Percentiles rank a stretch among this genome's conserved stretches.
phyloP scores from a whole-genome alignment of 306 rosid genomes.

The Pueraria montana region DNA sequence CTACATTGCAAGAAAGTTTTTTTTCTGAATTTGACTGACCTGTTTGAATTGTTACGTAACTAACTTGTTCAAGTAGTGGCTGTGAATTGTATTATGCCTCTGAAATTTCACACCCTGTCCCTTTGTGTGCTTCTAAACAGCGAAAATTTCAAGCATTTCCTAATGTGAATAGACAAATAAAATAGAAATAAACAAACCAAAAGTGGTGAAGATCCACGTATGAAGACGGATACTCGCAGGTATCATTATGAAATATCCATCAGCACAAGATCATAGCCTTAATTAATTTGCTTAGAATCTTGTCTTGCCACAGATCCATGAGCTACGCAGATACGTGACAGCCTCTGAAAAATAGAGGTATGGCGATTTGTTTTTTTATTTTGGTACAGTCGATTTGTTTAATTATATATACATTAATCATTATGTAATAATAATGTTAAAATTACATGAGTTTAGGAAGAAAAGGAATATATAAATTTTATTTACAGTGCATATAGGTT shows the following conservation, averaged over 20 bases:
- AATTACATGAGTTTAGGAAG: no score
- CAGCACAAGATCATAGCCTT: not conserved
- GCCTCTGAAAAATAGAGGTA: conserved; percentile 26
- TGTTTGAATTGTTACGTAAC: no score
- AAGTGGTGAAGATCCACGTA: not conserved
- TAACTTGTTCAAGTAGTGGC: not conserved
- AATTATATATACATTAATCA: not conserved
- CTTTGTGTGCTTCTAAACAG: not conserved
- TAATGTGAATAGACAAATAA: no score
- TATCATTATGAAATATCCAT: not conserved
- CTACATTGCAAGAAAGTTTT: not conserved
- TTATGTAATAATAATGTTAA: not conserved
- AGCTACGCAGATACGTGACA: not conserved
- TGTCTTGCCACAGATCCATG: not conserved
- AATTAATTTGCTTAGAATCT: not conserved
- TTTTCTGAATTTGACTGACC: no score
- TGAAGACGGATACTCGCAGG: not conserved
- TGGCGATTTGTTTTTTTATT: not conserved
- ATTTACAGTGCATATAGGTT: no score
- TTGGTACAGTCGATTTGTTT: no score
- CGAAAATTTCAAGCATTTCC: not conserved
- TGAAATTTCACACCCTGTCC: not conserved
- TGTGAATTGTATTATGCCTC: not conserved
- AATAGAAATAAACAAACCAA: not conserved
- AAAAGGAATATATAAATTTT: no score